Percentiles rank a stretch among this genome's conserved stretches.
Evolutionary conservation across 163 green algal genomes (phyloP).

Genomic region (Coccomyxa subellipsoidea): DNA sequence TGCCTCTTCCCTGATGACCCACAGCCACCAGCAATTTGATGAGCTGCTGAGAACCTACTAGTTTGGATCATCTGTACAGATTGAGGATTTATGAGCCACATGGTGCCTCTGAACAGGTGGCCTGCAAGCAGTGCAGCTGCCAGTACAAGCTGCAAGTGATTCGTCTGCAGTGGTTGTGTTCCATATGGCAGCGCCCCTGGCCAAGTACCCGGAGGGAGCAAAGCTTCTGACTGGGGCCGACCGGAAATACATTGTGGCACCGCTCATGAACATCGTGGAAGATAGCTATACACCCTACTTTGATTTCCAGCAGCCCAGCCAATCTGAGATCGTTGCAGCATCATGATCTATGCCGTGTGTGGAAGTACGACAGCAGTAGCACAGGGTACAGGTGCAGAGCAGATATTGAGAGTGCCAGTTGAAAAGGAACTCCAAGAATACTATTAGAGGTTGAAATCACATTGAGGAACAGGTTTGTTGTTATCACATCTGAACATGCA

Average conservation of each 20-base stretch:
- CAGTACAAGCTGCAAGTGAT: neutral
- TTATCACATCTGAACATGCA: no score
- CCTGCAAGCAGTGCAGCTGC: neutral
- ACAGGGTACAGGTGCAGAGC: neutral
- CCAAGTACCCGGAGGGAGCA: conserved; percentile 1
- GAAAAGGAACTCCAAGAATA: no score
- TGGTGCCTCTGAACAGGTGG: neutral
- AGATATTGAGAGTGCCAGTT: no score
- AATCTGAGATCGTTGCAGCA: neutral
- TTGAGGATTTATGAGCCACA: no score
- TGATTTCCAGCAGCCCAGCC: neutral
- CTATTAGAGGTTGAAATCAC: no score
- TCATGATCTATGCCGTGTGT: neutral
- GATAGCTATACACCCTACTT: conserved; percentile 4
- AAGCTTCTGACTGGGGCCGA: neutral
- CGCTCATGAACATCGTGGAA: neutral
- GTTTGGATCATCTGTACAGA: no score
- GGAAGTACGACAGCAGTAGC: neutral
- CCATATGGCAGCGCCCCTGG: neutral
- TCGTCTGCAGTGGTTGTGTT: neutral
- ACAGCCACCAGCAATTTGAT: no score
- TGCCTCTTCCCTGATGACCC: neutral
- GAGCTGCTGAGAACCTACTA: no score
- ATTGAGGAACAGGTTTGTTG: no score
- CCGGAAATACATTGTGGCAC: conserved; percentile 5